phyloP scores from a whole-genome alignment of 345 rosid genomes.

The Murraya koenigii region DNA sequence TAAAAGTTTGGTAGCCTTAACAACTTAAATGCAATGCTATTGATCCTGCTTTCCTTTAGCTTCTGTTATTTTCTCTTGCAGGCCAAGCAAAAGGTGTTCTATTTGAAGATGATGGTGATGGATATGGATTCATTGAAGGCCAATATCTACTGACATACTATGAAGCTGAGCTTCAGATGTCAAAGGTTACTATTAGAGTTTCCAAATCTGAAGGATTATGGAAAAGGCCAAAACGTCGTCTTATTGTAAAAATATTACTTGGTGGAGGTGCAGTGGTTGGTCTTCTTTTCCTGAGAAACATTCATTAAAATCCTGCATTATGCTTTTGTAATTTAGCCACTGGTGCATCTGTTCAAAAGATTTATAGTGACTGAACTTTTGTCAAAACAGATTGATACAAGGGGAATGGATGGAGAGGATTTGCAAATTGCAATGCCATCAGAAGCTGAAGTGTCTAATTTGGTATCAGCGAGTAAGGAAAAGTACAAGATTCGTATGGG shows the following conservation, averaged over 20 bases:
- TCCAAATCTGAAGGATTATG: conserved; percentile 69
- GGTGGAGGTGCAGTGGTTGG: conserved; percentile 83
- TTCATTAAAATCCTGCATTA: not conserved
- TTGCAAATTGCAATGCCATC: conserved; percentile 61
- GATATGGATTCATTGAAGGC: conserved; percentile 70
- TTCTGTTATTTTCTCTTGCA: conserved; percentile 24
- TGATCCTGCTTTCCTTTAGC: not conserved
- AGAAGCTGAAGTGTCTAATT: conserved; percentile 38
- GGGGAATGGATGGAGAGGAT: conserved; percentile 86
- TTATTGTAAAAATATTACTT: conserved; percentile 63
- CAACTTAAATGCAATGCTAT: not conserved
- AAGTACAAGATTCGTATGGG: conserved; percentile 53
- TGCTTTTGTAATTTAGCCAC: not conserved
- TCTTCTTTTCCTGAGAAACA: conserved; percentile 5
- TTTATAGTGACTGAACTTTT: conserved; percentile 12
- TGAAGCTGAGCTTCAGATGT: conserved; percentile 55
- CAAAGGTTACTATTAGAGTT: conserved; percentile 60
- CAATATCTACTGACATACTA: conserved; percentile 61
- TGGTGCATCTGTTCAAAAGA: not conserved
- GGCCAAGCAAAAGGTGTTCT: conserved; percentile 75
- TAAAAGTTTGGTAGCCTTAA: not conserved
- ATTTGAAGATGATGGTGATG: conserved; percentile 91
- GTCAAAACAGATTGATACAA: conserved; percentile 56
- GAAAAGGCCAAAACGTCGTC: conserved; percentile 75
- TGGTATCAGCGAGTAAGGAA: conserved; percentile 51